A percentile compares a stretch with the other conserved stretches of the same genome.
Conservation (phyloP, 2,329 filamentous ascomycete genomes). For the Colletotrichum chlorophyti region DNA sequence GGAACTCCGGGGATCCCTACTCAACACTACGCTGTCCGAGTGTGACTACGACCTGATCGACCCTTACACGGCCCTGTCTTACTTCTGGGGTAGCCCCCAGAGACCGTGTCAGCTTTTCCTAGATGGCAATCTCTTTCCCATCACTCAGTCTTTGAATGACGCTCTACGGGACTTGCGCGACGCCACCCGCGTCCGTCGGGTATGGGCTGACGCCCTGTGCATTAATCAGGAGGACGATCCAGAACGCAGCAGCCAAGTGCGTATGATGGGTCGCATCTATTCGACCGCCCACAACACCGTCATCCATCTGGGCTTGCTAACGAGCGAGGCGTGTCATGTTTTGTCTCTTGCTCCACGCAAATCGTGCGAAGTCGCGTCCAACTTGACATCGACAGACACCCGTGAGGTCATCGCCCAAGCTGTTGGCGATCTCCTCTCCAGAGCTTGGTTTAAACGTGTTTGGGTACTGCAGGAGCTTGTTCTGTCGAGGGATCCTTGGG, state of each 20-base stretch:
- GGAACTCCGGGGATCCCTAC: constrained; percentile 24
- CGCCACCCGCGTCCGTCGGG: constrained; percentile 34
- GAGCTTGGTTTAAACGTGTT: constrained; percentile 5
- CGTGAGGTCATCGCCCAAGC: background rate
- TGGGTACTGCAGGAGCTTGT: constrained; percentile 38
- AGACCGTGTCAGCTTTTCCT: constrained; percentile 28
- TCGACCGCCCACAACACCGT: constrained; percentile 24
- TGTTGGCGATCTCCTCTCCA: constrained; percentile 6
- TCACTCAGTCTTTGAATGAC: constrained; percentile 1
- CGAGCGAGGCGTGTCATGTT: background rate
- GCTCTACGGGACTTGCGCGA: constrained; percentile 48
- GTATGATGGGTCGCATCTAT: constrained; percentile 38
- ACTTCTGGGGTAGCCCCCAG: constrained; percentile 31
- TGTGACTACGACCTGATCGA: constrained; percentile 13
- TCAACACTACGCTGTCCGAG: background rate
- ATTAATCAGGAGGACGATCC: constrained; percentile 36
- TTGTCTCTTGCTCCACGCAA: background rate
- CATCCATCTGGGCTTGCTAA: constrained; percentile 8
- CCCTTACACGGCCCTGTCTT: constrained; percentile 33
- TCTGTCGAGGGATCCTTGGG: constrained; percentile 30
- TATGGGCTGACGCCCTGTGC: constrained; percentile 42
- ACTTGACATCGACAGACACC: background rate
- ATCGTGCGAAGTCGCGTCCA: background rate
- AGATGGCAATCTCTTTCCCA: constrained; percentile 2
- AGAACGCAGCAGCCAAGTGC: constrained; percentile 37